Evolutionary conservation across 225 moss, liverwort and hornwort genomes (phyloP).

Genomic region (Thuidium tamariscinum): DNA sequence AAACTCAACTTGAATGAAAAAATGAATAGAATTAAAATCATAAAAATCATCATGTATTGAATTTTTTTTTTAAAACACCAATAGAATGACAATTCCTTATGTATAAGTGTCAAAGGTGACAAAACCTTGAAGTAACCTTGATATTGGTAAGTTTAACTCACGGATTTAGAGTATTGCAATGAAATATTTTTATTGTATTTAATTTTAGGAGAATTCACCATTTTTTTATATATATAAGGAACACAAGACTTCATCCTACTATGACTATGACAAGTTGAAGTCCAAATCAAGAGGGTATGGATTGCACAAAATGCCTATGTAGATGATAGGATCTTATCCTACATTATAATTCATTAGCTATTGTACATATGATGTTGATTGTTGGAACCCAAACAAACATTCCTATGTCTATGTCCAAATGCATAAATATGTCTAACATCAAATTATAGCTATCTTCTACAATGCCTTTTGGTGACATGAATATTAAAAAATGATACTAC

Average conservation of each 20-base stretch:
- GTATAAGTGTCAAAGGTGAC: fast-evolving
- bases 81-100: neutral
- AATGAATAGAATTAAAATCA: neutral
- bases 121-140: neutral
- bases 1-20: neutral
- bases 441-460: neutral
- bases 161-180: neutral
- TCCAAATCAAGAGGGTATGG: neutral
- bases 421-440: neutral
- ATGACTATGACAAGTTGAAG: neutral
- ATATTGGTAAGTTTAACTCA: fast-evolving
- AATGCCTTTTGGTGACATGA: neutral
- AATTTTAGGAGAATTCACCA: neutral
- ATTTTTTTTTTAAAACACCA: no score
- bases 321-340: no score
- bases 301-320: neutral
- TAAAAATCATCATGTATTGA: neutral
- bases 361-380: neutral
- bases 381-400: neutral
- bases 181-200: neutral
- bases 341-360: neutral
- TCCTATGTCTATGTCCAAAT: fast-evolving
- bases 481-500: neutral
- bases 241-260: neutral
- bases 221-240: neutral